Evolutionary conservation across 106 monocot species (phyloP), one percentile per base, ranked within the genome.

Genomic region (Alisma plantagoaquatica): DNA sequence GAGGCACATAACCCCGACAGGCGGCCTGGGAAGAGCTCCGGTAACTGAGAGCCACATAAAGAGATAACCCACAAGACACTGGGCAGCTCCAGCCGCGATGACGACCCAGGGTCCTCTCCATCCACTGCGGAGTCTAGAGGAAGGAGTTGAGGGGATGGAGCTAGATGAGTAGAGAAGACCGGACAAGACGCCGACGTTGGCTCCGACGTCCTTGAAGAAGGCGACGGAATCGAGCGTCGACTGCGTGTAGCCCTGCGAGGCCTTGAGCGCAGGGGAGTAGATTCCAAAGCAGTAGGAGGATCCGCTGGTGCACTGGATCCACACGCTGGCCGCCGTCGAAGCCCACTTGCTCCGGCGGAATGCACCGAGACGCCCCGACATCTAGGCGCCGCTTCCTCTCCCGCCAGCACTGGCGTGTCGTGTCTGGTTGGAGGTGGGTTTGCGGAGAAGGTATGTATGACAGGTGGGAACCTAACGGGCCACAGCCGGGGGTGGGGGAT

Each of bases 231-330:
- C n/a, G n/a, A n/a, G n/a, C n/a, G n/a, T n/a, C n/a, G n/a, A n/a
- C 41, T 57, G 57, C n/a, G 41, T 43, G 42, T 57, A 57, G 8
- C 23, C 33, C 42, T 57, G 57, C 25, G 57, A 57, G 41, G 57
- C 22, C 15, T 57, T 57, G 22, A 57, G 57, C 12, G 43, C 42
- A 9, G 42, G 42, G 4, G 57, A 46, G 60, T 60, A 46, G 60
- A 44, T 46, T n/a, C 46, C 60, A 19, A 60, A 60, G 43, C 43
- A 60, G 45, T 60, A 71, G 29, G 43, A 24, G 4, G 71, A 32
- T 1, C 71, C 63, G 43, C 57, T 57, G 41, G 43, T 30, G 63
- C 63, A 63, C 71, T 71, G 71, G 41, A 71, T 71, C 71, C 63
- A 64, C 4, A 58, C 25, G 50, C 63, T 71, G 16, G 71, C 66